These are phyloP conservation scores for Coemansia sp. DNA, from an alignment of 192 early-diverging fungal species.

Conservation along the genomic window DNA sequence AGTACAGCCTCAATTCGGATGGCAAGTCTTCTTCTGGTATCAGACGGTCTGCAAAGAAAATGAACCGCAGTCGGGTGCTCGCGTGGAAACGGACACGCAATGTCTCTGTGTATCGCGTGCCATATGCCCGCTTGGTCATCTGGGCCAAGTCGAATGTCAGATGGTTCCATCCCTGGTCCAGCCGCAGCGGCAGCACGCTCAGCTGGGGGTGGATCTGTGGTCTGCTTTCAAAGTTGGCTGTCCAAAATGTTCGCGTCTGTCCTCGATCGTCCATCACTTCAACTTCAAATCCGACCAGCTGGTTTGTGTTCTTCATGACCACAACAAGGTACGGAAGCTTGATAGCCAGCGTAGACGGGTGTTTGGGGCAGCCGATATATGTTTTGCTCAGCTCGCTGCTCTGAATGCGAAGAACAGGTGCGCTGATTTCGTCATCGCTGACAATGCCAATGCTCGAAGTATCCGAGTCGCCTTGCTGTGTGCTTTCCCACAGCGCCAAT, in stretches of 20 bases:
- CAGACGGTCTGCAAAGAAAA: conserved; percentile 90
- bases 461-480: not conserved
- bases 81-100: conserved; percentile 88
- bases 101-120: conserved; percentile 85
- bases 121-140: conserved; percentile 84
- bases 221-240: conserved; percentile 69
- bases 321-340: conserved; percentile 88
- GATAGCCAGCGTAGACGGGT: conserved; percentile 80
- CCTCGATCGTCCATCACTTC: conserved; percentile 84
- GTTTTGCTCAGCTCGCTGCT: conserved; percentile 73
- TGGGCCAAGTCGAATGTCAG: conserved; percentile 87
- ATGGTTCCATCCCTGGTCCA: conserved; percentile 97
- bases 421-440: conserved; percentile 9
- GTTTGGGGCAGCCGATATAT: conserved; percentile 84
- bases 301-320: conserved; percentile 83
- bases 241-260: conserved; percentile 75
- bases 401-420: conserved; percentile 14
- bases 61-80: conserved; percentile 80
- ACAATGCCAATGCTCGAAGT: conserved; percentile 1
- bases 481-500: conserved; percentile 33
- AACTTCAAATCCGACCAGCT: conserved; percentile 92
- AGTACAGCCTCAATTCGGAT: conserved; percentile 81
- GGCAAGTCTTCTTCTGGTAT: conserved; percentile 92
- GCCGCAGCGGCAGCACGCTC: conserved; percentile 86
- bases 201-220: conserved; percentile 57